Percentiles rank a stretch among this genome's conserved stretches.
Conservation (phyloP, 78 protist genomes). For the Planoprotostelium fungivorum region DNA sequence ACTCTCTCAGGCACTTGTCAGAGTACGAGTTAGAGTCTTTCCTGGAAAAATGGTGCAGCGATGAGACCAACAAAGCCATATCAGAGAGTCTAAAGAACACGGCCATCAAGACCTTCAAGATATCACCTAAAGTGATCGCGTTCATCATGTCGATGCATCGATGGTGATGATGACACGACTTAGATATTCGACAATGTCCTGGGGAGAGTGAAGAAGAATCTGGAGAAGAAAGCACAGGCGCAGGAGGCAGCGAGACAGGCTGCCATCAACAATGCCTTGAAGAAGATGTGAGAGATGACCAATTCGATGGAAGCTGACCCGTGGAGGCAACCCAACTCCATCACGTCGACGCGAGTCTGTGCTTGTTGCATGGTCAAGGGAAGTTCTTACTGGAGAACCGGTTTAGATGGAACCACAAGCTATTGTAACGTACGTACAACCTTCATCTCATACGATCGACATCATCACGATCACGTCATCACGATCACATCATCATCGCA, state of each 20-base stretch:
- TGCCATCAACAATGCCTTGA: not conserved
- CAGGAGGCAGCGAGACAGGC: not conserved
- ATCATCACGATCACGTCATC: too few relatives aligned
- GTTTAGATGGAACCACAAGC: not conserved
- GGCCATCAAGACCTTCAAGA: too few relatives aligned
- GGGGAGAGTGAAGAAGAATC: not conserved
- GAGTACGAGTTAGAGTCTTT: too few relatives aligned
- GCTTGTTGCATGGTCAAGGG: not conserved
- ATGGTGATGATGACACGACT: too few relatives aligned
- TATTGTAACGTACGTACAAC: not conserved
- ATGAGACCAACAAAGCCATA: too few relatives aligned
- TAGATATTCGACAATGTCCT: not conserved
- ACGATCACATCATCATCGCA: too few relatives aligned
- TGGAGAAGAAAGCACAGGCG: not conserved
- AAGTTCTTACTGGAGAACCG: not conserved
- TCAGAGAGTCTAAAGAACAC: too few relatives aligned
- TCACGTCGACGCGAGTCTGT: not conserved
- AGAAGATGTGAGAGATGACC: not conserved
- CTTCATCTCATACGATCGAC: too few relatives aligned
- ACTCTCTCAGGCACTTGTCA: too few relatives aligned
- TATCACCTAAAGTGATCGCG: too few relatives aligned
- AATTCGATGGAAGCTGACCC: not conserved
- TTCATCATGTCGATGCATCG: too few relatives aligned
- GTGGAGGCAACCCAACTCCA: not conserved
- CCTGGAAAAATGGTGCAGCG: too few relatives aligned